Base-by-base conservation (phyloP, 2,329 filamentous ascomycete species). In the Microsporum canis region DNA sequence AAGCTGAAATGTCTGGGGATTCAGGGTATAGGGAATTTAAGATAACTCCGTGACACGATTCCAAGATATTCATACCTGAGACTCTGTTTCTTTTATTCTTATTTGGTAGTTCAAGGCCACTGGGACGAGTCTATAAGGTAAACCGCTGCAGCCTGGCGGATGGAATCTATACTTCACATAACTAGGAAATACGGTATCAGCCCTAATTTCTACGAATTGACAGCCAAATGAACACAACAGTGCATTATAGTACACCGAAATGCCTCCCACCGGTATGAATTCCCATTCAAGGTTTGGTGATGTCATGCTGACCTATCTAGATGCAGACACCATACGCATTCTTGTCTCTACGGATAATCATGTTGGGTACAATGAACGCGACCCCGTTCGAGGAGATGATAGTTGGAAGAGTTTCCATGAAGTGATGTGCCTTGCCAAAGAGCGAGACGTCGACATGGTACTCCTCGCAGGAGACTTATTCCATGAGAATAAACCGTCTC, bases 391-490 rank as follows among this genome's bases (percentile, higher is more conserved):
- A n/a, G 92, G 91, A 66, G 89, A 97, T 72, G 94, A 99, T 73
- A 96, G 91, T 75, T 97, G 92, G 91, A 88, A 86, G 71, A 90
- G 88, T 2, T 99, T 99, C 76, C 88, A 99, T 72, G 94, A 99
- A 75, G 85, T 96, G 64, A 90, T 99, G 88, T 87, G 85, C 65
- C 77, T 97, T 47, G 94, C 92, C 23, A 89, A 87, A 70, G 84
- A 86, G 38, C 82, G 87, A 71, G 94, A 99, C 77, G 94, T 99
- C 66, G 94, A 99, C 74, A 97, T 99, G 94, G 88, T 99, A 0
- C 81, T 99, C 1, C 84, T 99, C 3, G 92, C 88, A 2, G 94
- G 94, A 55, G 94, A 99, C 71, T 82, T 99, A 0, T 99, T 99
- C 71, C 95, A 99, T 72, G 92, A 99, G 68, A 99, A 99, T 74